A percentile compares a stretch with the other conserved stretches of the same genome.
Conservation (phyloP, 345 rosid species). For the Citrus sp. region DNA sequence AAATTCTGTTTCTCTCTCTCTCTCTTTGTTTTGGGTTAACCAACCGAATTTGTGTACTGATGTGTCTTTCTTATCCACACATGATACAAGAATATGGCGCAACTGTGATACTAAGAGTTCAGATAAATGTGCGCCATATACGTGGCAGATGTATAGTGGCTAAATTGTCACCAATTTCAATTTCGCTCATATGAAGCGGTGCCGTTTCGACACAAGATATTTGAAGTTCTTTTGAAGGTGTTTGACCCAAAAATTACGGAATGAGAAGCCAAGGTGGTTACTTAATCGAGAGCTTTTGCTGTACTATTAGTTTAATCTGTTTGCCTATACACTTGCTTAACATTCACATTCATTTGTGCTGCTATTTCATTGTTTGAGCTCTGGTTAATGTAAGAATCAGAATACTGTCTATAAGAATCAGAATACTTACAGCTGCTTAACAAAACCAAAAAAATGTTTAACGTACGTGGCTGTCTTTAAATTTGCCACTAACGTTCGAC, state of each 20-base stretch:
- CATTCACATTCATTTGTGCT: neutral
- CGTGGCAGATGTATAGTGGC: conserved; percentile 24
- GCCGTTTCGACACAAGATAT: neutral
- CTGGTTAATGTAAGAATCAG: neutral
- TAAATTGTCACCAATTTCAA: neutral
- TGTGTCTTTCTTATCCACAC: conserved; percentile 31
- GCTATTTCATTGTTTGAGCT: no score
- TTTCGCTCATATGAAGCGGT: neutral
- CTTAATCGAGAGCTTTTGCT: no score
- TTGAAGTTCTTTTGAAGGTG: neutral
- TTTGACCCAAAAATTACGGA: no score
- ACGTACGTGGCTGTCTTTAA: neutral
- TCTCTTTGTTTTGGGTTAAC: neutral
- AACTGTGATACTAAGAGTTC: neutral
- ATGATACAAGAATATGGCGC: neutral
- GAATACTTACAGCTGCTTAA: neutral
- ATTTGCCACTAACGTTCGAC: neutral
- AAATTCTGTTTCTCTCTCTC: neutral
- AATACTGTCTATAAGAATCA: neutral
- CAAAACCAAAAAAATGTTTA: neutral
- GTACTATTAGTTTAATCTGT: no score
- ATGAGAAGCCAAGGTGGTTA: no score
- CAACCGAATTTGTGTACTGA: neutral
- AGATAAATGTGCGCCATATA: conserved; percentile 20
- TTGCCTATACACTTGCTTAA: no score